Evolutionary conservation across 73 alveolate species (phyloP), one percentile per base, ranked within the genome.

Genomic region (Paramecium bursaria): DNA sequence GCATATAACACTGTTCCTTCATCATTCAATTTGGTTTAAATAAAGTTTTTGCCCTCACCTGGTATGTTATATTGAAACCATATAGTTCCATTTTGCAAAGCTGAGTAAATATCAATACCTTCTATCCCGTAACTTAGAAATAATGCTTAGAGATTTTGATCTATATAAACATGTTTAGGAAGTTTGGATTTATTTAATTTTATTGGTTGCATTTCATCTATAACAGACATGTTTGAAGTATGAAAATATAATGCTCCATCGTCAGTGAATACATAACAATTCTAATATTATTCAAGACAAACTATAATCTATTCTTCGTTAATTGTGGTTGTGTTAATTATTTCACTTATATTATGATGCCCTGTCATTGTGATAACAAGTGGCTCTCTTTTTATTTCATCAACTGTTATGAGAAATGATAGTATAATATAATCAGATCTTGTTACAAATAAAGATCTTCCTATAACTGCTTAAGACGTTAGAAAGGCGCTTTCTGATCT

Each of bases 1-100:
- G 44, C 17, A 67, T 35, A 67, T n/a, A 67, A 26, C 44, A 39
- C 23, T 21, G 82, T 21, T 13, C 82, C 50, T 67, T 67, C 82
- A 21, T 67, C 57, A 42, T 67, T 67, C 44, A 57, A 39, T 17
- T 30, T n/a, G 3, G 33, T 50, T 57, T 57, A 48, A 30, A 57
- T 17, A 27, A 57, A 27, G n/a, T 57, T 57, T n/a, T n/a, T n/a
- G 10, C 76, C 76, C 3, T 10, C 6, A 0, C 27, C 10, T n/a
- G 27, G 27, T 22, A 57, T 19, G 14, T 50, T 57, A n/a, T 5
- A 30, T 10, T 30, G 17, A 57, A 30, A 57, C 19, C 19, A 13
- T 13, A 29, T 3, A 13, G 14, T 57, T 30, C 33, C 27, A 29
- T 57, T 48, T 13, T 13, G 26, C 27, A 30, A 48, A 57, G 33